Conservation (phyloP, 352 stramenopile genomes). For the Peronospora farinosa region DNA sequence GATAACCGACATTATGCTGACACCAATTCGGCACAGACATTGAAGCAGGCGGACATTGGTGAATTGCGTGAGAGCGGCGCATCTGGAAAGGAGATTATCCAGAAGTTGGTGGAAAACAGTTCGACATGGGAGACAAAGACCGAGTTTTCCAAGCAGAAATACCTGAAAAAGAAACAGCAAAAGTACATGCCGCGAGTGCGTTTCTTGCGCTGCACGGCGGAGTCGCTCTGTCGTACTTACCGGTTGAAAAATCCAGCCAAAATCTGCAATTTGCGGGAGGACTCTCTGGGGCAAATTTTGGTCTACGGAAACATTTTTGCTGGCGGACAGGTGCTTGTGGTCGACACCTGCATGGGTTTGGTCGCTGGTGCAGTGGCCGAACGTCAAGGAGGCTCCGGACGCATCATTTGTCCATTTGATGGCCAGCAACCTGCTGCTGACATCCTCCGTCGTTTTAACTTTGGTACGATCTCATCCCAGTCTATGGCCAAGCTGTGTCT, state of each 20-base stretch:
- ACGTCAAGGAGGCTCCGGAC: conserved; percentile 58
- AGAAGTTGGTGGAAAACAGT: conserved; percentile 91
- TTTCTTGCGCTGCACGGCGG: conserved; percentile 82
- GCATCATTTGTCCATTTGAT: conserved; percentile 66
- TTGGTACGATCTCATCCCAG: conserved; percentile 35
- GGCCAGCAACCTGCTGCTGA: conserved; percentile 69
- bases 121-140: conserved; percentile 93
- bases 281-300: conserved; percentile 91
- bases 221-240: conserved; percentile 86
- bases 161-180: conserved; percentile 93
- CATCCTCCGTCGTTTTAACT: conserved; percentile 83
- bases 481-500: not conserved
- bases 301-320: conserved; percentile 90
- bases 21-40: conserved; percentile 80
- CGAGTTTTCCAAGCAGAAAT: conserved; percentile 95
- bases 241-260: conserved; percentile 86
- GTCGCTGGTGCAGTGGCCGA: conserved; percentile 87
- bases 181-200: conserved; percentile 88
- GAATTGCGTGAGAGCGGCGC: conserved; percentile 63
- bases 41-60: conserved; percentile 61
- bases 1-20: conserved; percentile 83
- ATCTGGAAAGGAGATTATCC: conserved; percentile 84
- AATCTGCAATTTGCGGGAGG: conserved; percentile 88
- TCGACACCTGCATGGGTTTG: conserved; percentile 91
- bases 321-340: conserved; percentile 82